Evolutionary conservation across 345 rosid genomes (phyloP).

Genomic region (Raphanus sativus): DNA sequence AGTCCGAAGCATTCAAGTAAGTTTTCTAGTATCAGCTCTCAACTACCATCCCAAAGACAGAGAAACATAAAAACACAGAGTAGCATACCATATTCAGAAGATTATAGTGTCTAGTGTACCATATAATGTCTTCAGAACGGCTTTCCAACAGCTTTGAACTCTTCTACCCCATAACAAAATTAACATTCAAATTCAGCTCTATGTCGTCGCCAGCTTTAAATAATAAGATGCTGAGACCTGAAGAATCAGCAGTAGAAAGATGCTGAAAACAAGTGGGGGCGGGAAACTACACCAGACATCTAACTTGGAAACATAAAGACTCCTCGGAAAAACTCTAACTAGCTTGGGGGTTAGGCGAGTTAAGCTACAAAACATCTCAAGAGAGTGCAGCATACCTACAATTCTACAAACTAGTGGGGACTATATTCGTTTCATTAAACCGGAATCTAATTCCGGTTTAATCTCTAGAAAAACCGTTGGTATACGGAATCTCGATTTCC

Average conservation of each 20-base stretch:
- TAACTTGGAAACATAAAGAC: not conserved
- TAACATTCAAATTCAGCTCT: no score
- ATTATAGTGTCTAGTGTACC: constrained; percentile 60
- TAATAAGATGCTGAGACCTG: no score
- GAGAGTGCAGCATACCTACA: no score
- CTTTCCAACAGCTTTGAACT: not conserved
- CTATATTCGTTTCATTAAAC: not conserved
- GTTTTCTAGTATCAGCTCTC: not conserved
- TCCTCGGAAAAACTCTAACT: no score
- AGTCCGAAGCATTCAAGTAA: constrained; percentile 48
- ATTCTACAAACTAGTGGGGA: not conserved
- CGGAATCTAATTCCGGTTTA: not conserved
- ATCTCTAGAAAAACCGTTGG: not conserved
- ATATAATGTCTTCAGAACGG: not conserved
- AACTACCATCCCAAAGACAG: not conserved
- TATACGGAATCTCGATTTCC: not conserved
- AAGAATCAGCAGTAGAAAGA: not conserved
- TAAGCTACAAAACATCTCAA: not conserved
- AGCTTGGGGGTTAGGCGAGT: not conserved
- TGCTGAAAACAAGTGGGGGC: not conserved
- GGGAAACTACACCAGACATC: not conserved
- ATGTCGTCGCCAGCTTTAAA: no score
- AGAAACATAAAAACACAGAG: not conserved
- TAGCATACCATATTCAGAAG: constrained; percentile 66
- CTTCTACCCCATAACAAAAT: not conserved